These are phyloP conservation scores for Pichia norvegensis DNA, from an alignment of 1,139 yeast species.

Conservation along the genomic window DNA sequence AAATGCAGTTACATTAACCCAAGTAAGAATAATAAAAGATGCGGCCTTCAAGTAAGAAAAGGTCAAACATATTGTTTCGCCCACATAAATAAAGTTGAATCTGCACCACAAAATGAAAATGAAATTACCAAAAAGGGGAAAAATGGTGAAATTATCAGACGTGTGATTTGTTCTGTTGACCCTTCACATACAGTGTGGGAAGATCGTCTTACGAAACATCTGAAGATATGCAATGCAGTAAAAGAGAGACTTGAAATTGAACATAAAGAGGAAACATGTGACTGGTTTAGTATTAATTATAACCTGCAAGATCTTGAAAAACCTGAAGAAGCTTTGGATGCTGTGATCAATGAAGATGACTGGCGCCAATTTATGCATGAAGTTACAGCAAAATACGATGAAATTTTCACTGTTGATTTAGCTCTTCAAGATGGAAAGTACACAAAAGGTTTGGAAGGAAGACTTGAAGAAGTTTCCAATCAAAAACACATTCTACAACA, in stretches of 20 bases:
- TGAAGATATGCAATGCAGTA: constrained; percentile 51
- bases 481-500: constrained; percentile 80
- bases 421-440: constrained; percentile 18
- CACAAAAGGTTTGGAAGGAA: constrained; percentile 27
- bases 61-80: constrained; percentile 54
- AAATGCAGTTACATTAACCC: constrained; percentile 22
- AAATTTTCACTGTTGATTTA: constrained; percentile 16
- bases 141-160: constrained; percentile 28
- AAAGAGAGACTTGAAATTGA: constrained; percentile 21
- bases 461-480: constrained; percentile 44
- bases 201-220: constrained; percentile 47
- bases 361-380: constrained; percentile 25
- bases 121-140: constrained; percentile 15
- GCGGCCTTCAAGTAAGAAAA: constrained; percentile 54
- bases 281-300: constrained; percentile 19
- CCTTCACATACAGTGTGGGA: constrained; percentile 68
- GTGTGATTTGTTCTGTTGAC: constrained; percentile 76
- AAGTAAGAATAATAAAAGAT: constrained; percentile 26
- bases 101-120: constrained; percentile 1
- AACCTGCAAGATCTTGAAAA: constrained; percentile 17
- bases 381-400: constrained; percentile 19
- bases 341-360: constrained; percentile 17
- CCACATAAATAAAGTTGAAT: constrained; percentile 32
- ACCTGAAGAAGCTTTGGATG: constrained; percentile 5
- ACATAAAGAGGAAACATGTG: constrained; percentile 12